These are phyloP conservation scores for Exserohilum turcica DNA, from an alignment of 2,329 filamentous ascomycete genomes.

Conservation along the genomic window DNA sequence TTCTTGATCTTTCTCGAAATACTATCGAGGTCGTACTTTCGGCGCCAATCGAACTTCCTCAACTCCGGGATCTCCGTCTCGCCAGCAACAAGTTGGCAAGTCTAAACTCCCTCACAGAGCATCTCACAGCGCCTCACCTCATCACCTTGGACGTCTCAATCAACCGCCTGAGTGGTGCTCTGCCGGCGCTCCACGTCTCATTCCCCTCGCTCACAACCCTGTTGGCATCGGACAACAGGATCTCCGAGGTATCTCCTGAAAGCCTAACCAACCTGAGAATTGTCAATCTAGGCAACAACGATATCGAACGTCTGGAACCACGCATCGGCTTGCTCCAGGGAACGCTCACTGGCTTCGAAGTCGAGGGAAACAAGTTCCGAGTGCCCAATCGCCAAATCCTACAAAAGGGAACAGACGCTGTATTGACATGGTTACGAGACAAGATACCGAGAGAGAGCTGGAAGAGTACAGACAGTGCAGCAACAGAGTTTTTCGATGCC, in stretches of 20 bases:
- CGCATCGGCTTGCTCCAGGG: slow-evolving; percentile 78
- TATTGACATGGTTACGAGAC: slow-evolving; percentile 79
- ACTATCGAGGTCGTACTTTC: slow-evolving; percentile 60
- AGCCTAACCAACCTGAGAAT: slow-evolving; percentile 74
- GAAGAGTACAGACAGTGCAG: slow-evolving; percentile 25
- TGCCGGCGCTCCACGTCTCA: slow-evolving; percentile 68
- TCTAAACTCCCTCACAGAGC: slow-evolving; percentile 67
- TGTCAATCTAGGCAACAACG: slow-evolving; percentile 83
- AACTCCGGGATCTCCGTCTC: slow-evolving; percentile 77
- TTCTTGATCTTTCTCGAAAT: slow-evolving; percentile 77
- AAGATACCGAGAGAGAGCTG: slow-evolving; percentile 62
- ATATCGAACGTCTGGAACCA: slow-evolving; percentile 80
- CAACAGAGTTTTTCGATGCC: slow-evolving; percentile 31
- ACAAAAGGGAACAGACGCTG: slow-evolving; percentile 84
- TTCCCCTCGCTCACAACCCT: slow-evolving; percentile 76
- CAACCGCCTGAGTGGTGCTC: slow-evolving; percentile 72
- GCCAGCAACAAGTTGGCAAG: slow-evolving; percentile 71
- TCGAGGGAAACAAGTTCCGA: slow-evolving; percentile 83
- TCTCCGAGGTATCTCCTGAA: slow-evolving; percentile 74
- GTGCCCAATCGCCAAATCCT: slow-evolving; percentile 84
- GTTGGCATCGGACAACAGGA: slow-evolving; percentile 77
- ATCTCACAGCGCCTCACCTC: slow-evolving; percentile 75
- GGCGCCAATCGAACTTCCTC: slow-evolving; percentile 67
- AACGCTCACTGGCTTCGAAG: slow-evolving; percentile 69
- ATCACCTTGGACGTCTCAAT: slow-evolving; percentile 79